Base-by-base conservation (phyloP, 1,284 basidiomycete genomes). In the Tilletiopsis washingtonensis region DNA sequence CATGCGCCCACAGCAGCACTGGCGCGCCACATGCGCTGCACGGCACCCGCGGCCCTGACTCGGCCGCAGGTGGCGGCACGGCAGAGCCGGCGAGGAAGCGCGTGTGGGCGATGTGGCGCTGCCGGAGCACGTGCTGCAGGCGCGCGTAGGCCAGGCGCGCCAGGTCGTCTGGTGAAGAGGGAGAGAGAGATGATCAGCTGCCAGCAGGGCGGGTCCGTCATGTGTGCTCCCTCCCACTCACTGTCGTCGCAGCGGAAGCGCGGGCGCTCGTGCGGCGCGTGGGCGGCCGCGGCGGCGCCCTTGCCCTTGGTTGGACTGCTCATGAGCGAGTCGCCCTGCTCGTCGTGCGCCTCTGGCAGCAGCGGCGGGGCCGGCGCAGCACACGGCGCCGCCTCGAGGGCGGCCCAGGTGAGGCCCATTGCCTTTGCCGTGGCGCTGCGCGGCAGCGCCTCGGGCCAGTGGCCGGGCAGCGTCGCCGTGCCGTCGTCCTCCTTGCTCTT, bases 1-100 rank as follows among this genome's bases (percentile, higher is more conserved):
- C 73, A 27, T 82, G 79, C 45, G 83, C 77, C 43, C 48, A 17
- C 24, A 24, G 20, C 7, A 11, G 6, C 41, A 24, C 24, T 27
- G 5, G 9, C 14, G 32, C 24, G 11, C 24, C 6, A n/a, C 14
- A 11, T 6, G 43, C 19, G 5, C 15, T 34, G 0, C 4, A 2
- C 61, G 52, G 53, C 58, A n/a, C n/a, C n/a, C n/a, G n/a, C n/a
- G n/a, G n/a, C n/a, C n/a, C n/a, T n/a, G n/a, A n/a, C n/a, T n/a
- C n/a, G n/a, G n/a, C n/a, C n/a, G n/a, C n/a, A n/a, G n/a, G n/a
- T n/a, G n/a, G n/a, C n/a, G n/a, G n/a, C n/a, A n/a, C n/a, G n/a
- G n/a, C n/a, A n/a, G n/a, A n/a, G n/a, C n/a, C n/a, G n/a, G n/a
- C n/a, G n/a, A n/a, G n/a, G n/a, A n/a, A n/a, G n/a, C n/a, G n/a